A percentile compares a stretch with the other conserved stretches of the same genome.
Evolutionary conservation across 2,329 filamentous ascomycete species (phyloP).

Genomic region (Aureobasidium pullulans): DNA sequence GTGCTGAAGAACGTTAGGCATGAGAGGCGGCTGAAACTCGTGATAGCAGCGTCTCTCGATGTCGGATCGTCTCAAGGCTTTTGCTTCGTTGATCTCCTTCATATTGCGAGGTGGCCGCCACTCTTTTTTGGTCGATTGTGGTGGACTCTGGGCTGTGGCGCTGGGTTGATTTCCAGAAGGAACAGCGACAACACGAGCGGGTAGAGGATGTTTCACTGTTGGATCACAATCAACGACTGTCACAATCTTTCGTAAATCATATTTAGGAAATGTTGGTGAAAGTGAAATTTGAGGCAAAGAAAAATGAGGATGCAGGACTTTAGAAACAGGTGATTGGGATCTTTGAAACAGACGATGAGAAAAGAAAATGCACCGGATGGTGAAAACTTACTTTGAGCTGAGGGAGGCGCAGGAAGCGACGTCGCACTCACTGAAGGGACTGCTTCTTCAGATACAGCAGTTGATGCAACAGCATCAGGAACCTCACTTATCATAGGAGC

Average conservation of each 20-base stretch:
- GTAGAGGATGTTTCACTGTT: constrained; percentile 17
- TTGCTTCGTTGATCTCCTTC: constrained; percentile 57
- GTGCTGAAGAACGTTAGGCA: constrained; percentile 54
- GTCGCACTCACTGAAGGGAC: background rate
- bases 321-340: too few species aligned
- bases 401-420: constrained; percentile 8
- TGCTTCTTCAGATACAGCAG: background rate
- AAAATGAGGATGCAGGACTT: too few species aligned
- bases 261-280: too few species aligned
- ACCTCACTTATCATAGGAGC: background rate
- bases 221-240: constrained; percentile 15
- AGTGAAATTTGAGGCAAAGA: background rate
- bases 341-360: background rate
- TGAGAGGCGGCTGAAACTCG: constrained; percentile 58
- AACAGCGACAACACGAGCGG: constrained; percentile 8
- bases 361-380: background rate
- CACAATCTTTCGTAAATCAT: background rate
- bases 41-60: constrained; percentile 61
- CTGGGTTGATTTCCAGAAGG: background rate
- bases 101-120: constrained; percentile 40
- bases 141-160: background rate
- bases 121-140: constrained; percentile 9
- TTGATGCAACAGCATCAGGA: background rate
- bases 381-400: constrained; percentile 13
- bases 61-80: constrained; percentile 56